Conservation (phyloP, 225 moss, liverwort and hornwort genomes). For the Climacium dendroides region DNA sequence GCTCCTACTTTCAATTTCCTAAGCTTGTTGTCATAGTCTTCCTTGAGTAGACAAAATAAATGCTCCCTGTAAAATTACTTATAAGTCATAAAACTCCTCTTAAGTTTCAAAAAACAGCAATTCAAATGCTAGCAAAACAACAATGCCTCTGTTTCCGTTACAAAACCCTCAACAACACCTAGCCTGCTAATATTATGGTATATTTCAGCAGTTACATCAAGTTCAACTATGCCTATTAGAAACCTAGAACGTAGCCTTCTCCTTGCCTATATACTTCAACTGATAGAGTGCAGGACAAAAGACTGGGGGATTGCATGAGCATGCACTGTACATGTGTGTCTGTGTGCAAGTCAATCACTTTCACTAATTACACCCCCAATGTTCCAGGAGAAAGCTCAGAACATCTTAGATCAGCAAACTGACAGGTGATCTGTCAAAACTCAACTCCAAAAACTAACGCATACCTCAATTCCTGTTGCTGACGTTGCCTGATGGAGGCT, state of each 20-base stretch:
- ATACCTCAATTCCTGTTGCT: constrained; percentile 48
- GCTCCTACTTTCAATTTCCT: constrained; percentile 15
- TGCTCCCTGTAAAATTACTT: constrained; percentile 2
- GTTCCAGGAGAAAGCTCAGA: neutral
- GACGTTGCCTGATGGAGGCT: constrained; percentile 28
- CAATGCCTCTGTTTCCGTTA: neutral
- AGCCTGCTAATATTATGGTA: neutral
- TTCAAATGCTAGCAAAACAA: neutral
- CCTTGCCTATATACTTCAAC: neutral
- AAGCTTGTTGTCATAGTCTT: constrained; percentile 28
- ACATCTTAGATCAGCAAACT: neutral
- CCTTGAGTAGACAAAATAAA: constrained; percentile 12
- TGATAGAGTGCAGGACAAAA: neutral
- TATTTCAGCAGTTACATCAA: neutral
- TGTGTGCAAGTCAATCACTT: neutral
- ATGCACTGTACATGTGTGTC: neutral
- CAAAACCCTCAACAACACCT: neutral
- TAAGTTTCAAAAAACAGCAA: neutral
- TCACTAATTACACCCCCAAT: neutral
- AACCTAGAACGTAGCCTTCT: neutral
- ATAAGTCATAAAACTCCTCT: neutral
- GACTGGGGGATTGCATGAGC: neutral
- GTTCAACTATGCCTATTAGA: neutral
- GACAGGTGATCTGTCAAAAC: neutral
- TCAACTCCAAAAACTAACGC: neutral